phyloP scores from a whole-genome alignment of 257 asterid genomes.

The Solanum lycopersicoides region DNA sequence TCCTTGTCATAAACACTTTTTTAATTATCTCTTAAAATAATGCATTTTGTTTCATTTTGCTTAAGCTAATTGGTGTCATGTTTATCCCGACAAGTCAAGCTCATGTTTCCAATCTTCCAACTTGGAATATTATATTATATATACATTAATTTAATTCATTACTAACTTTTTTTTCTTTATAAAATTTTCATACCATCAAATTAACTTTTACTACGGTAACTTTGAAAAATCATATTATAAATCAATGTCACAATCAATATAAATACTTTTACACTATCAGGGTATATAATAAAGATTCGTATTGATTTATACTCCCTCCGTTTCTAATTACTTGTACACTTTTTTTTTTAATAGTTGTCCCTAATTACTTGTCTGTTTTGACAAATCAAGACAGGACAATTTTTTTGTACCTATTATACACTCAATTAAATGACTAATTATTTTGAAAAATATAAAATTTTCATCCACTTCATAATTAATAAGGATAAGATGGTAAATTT shows the following conservation, averaged over 20 bases:
- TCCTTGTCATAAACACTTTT: conserved; percentile 18
- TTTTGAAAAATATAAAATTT: too few relatives aligned
- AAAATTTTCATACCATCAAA: neutral
- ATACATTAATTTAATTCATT: neutral
- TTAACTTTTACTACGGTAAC: neutral
- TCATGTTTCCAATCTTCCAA: conserved; percentile 49
- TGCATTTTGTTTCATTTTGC: neutral
- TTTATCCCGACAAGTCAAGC: conserved; percentile 36
- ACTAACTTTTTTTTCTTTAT: too few relatives aligned
- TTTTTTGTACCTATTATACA: too few relatives aligned
- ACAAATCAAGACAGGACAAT: too few relatives aligned
- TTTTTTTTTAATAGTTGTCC: too few relatives aligned
- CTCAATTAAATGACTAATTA: too few relatives aligned
- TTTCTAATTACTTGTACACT: too few relatives aligned
- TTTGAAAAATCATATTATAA: neutral
- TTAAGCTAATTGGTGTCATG: conserved; percentile 31
- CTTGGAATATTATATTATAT: conserved; percentile 9
- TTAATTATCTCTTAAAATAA: conserved; percentile 15
- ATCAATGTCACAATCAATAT: neutral
- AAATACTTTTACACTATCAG: neutral
- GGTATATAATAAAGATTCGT: neutral
- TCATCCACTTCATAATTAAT: too few relatives aligned
- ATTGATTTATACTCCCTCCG: conserved; percentile 4
- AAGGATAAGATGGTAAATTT: too few relatives aligned
- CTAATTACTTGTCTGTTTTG: too few relatives aligned